Conservation (phyloP, 208 protist species). For the Novymonas esmeraldas region DNA sequence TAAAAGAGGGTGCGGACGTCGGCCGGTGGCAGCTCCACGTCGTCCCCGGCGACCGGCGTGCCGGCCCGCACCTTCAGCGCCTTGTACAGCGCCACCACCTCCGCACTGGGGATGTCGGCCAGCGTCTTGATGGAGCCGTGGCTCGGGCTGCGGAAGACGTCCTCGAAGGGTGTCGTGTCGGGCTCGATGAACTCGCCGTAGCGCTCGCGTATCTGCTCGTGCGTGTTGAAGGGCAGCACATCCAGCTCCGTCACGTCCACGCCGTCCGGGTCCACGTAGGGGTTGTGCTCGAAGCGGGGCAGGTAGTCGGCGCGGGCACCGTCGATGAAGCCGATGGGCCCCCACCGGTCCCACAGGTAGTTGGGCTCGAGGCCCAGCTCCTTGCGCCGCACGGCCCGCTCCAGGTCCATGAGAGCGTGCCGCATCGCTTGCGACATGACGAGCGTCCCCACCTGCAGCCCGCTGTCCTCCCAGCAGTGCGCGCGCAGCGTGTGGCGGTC, state of each 20-base stretch:
- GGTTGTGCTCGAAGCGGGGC: slow-evolving; percentile 88
- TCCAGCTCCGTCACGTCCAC: slow-evolving; percentile 90
- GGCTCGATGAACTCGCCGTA: slow-evolving; percentile 89
- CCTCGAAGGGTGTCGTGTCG: slow-evolving; percentile 57
- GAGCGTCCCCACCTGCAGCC: slow-evolving; percentile 81
- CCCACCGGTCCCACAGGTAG: slow-evolving; percentile 92
- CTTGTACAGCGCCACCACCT: slow-evolving; percentile 55
- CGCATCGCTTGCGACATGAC: slow-evolving; percentile 89
- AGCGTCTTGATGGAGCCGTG: slow-evolving; percentile 73
- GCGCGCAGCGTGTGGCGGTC: slow-evolving; percentile 79
- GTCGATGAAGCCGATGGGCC: slow-evolving; percentile 91
- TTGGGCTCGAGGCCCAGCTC: slow-evolving; percentile 85
- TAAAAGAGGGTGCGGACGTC: slow-evolving; percentile 85
- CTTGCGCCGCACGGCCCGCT: slow-evolving; percentile 81
- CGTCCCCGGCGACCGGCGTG: slow-evolving; percentile 39
- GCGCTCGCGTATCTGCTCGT: slow-evolving; percentile 87
- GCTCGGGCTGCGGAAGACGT: slow-evolving; percentile 62
- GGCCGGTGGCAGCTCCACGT: slow-evolving; percentile 45
- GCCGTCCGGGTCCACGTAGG: slow-evolving; percentile 89
- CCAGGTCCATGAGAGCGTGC: slow-evolving; percentile 89
- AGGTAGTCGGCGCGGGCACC: slow-evolving; percentile 81
- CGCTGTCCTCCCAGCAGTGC: slow-evolving; percentile 89
- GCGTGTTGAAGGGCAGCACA: slow-evolving; percentile 87
- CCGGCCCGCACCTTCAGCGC: slow-evolving; percentile 51
- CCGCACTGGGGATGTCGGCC: slow-evolving; percentile 64